Evolutionary conservation across 768 basidiomycete genomes (phyloP).

Genomic region (Leccinum longicurvipes): DNA sequence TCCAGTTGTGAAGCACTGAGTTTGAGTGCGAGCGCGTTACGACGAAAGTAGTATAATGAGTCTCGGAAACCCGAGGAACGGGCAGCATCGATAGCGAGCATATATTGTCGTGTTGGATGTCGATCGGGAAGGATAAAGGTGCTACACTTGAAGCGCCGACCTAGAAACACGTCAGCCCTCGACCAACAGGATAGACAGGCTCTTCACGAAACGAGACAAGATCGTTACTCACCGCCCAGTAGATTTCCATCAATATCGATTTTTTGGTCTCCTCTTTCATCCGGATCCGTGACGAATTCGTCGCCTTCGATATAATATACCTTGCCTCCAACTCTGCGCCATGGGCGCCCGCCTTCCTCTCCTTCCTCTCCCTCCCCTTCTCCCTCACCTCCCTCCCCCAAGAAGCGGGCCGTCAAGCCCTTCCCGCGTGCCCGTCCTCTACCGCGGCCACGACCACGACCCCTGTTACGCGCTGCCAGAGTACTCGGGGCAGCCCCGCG

Average conservation of each 20-base stretch:
- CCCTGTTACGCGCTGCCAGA: slow-evolving; percentile 32
- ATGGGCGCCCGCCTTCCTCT: slow-evolving; percentile 55
- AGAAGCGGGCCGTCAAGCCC: slow-evolving; percentile 23
- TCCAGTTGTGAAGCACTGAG: slow-evolving; percentile 85
- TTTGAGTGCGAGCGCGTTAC: slow-evolving; percentile 88
- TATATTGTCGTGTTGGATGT: slow-evolving; percentile 81
- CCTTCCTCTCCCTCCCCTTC: slow-evolving; percentile 40
- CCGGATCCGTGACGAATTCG: slow-evolving; percentile 80
- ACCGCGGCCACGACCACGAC: slow-evolving; percentile 39
- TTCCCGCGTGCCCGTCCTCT: slow-evolving; percentile 40
- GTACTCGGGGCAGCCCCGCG: slow-evolving; percentile 30
- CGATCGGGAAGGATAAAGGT: slow-evolving; percentile 87
- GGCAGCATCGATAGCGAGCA: slow-evolving; percentile 97
- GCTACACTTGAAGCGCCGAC: slow-evolving; percentile 81
- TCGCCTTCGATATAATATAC: slow-evolving; percentile 82
- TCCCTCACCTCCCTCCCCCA: slow-evolving; percentile 36
- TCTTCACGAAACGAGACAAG: neutral
- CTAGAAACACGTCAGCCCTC: slow-evolving; percentile 37
- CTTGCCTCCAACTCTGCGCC: slow-evolving; percentile 69
- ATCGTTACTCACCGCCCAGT: slow-evolving; percentile 63
- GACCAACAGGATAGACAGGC: neutral
- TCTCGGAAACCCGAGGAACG: slow-evolving; percentile 95
- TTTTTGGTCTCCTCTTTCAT: slow-evolving; percentile 87
- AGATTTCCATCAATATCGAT: slow-evolving; percentile 83
- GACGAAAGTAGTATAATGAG: slow-evolving; percentile 96